Base-by-base conservation (phyloP, 1,284 basidiomycete species). In the Irpex rosettiformis region DNA sequence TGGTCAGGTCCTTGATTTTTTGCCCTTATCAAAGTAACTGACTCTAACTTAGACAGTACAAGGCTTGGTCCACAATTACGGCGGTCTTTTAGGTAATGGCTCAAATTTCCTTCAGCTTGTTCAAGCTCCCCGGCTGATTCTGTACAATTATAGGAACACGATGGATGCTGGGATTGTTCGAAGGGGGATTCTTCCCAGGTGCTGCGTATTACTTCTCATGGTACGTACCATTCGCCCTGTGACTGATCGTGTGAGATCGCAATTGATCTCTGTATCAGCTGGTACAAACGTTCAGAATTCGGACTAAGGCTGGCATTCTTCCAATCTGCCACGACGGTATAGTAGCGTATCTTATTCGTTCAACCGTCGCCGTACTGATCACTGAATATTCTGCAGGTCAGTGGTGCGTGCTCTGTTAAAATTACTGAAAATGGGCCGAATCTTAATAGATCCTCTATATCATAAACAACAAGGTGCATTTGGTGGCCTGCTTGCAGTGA, bases 261-360 rank as follows among this genome's bases (percentile, higher is more conserved):
- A 37, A n/a, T n/a, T 16, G 16, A 37, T 22, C 24, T n/a, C 25
- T 4, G 16, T 37, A 37, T 37, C 62, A 73, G 72, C 60, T 73
- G 72, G 72, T 73, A 73, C 68, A 74, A 85, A 65, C 85, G 86
- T 28, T 84, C 82, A 5, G 88, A 90, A 64, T 87, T 87, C 57
- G 88, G 86, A 57, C 75, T 83, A 51, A 70, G 83, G 25, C 80
- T 84, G 11, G 86, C 88, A 2, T 69, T 89, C 21, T 91, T 91
- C 73, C 90, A 90, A 74, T 87, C 87, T 0, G 86, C 86, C 6
- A 86, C 87, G 0, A 88, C 85, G 2, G 78, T 88, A 1, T n/a
- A n/a, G n/a, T n/a, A 37, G 33, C 45, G 49, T 58, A 42, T 58
- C 18, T 21, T 30, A 42, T 37, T 33, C 27, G 24, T 33, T 49